A percentile compares a stretch with the other conserved stretches of the same genome.
Conservation (phyloP, 257 asterid species). For the Anisodus acutangulus region DNA sequence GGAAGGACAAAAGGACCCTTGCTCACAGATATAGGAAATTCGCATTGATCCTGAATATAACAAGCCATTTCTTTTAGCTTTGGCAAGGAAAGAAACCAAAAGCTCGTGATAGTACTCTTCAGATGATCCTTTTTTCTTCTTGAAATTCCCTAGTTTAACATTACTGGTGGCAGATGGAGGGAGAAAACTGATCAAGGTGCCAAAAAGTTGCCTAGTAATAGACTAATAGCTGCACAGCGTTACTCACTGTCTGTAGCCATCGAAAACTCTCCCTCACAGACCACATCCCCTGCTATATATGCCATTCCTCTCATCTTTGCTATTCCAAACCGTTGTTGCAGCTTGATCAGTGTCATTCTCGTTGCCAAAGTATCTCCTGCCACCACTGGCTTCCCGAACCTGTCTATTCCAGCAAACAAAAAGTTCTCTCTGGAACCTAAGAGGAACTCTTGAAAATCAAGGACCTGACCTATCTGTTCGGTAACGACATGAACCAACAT, state of each 20-base stretch:
- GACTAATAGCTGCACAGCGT: background rate
- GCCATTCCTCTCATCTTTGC: constrained; percentile 89
- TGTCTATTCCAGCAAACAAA: constrained; percentile 79
- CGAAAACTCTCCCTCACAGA: constrained; percentile 88
- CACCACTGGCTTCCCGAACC: constrained; percentile 74
- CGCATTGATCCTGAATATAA: background rate
- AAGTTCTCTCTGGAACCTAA: constrained; percentile 65
- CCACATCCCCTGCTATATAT: constrained; percentile 71
- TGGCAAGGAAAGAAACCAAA: background rate
- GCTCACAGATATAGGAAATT: background rate
- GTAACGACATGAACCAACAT: background rate
- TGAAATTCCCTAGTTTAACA: background rate
- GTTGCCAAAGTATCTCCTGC: constrained; percentile 80
- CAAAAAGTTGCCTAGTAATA: constrained; percentile 14
- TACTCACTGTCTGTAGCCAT: constrained; percentile 66
- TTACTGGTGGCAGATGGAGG: background rate
- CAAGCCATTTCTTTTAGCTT: background rate
- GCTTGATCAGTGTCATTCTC: constrained; percentile 73
- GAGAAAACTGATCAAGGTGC: constrained; percentile 16
- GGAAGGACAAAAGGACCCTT: background rate
- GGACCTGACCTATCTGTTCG: background rate
- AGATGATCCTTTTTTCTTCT: background rate
- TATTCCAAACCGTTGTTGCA: constrained; percentile 75
- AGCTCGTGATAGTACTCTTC: background rate
- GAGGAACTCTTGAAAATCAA: background rate